Evolutionary conservation across 202 grass and related monocot species (phyloP), one percentile per base, ranked within the genome.

Genomic region (Panicum hallii): DNA sequence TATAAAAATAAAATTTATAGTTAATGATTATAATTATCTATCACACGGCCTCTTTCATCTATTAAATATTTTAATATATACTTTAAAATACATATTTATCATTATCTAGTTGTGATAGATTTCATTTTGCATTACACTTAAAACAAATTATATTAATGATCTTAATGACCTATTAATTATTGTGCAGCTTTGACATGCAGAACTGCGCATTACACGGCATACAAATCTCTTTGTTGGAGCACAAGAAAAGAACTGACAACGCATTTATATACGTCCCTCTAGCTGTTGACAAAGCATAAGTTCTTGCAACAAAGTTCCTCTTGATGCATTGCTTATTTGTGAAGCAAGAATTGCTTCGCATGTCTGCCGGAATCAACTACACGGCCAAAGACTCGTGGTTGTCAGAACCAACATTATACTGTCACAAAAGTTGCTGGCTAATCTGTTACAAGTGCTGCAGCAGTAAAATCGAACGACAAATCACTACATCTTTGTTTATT

Each of bases 401-500:
- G 17, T 67, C 32, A 79, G 61, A 48, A 65, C 50, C 10, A 38
- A 42, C 14, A 40, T 40, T 46, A 16, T 44, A 34, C 7, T 3
- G 8, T 58, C 72, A 57, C 23, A 58, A 11, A 60, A 58, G 9
- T 16, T 49, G 26, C 41, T 38, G 50, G 7, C 23, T 58, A 17
- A 9, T 38, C 36, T 38, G 3, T 52, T 52, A 64, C 15, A 65
- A 23, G 32, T 14, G 38, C 12, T 32, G 47, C 14, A 34, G 57
- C 17, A 68, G 47, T 17, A 79, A 79, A 22, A 66, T 79, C 19
- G 17, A 83, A 62, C 45, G 82, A 87, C 22, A 81, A 85, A 72
- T 80, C 34, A 82, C 17, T 78, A 62, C 54, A 46, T 43, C 63
- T 49, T 42, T 89, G 40, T 84, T 78, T 84, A 83, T 80, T 90